Conservation (phyloP, 2,329 filamentous ascomycete genomes). For the Colletotrichum sojae region DNA sequence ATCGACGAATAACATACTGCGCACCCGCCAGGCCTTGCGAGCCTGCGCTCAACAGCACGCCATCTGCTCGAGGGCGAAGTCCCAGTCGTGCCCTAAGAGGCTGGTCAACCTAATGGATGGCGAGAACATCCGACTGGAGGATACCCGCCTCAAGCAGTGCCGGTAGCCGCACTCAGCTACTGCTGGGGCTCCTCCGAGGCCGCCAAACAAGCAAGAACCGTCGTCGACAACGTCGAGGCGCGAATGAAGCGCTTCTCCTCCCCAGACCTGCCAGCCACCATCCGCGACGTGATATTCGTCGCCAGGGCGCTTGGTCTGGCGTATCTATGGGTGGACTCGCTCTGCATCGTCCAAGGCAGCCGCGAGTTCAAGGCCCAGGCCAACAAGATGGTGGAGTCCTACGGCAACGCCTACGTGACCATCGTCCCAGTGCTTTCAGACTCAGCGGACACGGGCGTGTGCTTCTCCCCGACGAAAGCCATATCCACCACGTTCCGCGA, state of each 20-base stretch:
- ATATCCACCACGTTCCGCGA: background rate
- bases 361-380: background rate
- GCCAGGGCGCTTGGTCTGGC: background rate
- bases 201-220: background rate
- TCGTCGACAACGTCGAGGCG: background rate
- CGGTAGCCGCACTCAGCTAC: background rate
- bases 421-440: background rate
- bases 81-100: background rate
- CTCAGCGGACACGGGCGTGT: background rate
- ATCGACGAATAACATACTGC: background rate
- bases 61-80: background rate
- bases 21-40: background rate
- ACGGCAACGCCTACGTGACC: slow-evolving; percentile 3
- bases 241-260: background rate
- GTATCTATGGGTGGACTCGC: background rate
- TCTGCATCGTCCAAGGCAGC: slow-evolving; percentile 1
- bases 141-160: background rate
- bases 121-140: background rate
- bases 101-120: background rate
- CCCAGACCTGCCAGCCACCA: background rate
- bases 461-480: background rate
- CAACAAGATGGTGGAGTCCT: background rate
- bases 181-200: background rate
- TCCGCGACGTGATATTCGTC: background rate
- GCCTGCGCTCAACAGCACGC: background rate